These are phyloP conservation scores for Pugionium cornutum DNA, from an alignment of 345 rosid species.

Conservation along the genomic window DNA sequence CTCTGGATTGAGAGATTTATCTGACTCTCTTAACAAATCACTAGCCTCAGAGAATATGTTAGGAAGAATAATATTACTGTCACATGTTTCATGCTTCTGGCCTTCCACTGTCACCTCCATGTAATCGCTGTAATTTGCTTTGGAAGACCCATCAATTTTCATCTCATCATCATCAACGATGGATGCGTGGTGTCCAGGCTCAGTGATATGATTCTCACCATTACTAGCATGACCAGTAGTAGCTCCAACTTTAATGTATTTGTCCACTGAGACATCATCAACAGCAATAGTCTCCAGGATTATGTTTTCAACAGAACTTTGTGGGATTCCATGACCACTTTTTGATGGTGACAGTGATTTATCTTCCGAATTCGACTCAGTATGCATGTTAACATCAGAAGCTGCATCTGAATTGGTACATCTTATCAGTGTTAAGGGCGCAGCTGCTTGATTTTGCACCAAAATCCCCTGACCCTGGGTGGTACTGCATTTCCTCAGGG, in stretches of 20 bases:
- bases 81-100: slow-evolving; percentile 43
- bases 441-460: slow-evolving; percentile 36
- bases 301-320: slow-evolving; percentile 29
- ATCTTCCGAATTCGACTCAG: slow-evolving; percentile 26
- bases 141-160: slow-evolving; percentile 24
- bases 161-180: slow-evolving; percentile 33
- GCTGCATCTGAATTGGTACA: slow-evolving; percentile 32
- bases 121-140: slow-evolving; percentile 27
- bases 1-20: slow-evolving; percentile 37
- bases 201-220: slow-evolving; percentile 27
- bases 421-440: slow-evolving; percentile 19
- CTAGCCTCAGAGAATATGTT: slow-evolving; percentile 36
- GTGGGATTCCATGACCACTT: slow-evolving; percentile 1
- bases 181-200: slow-evolving; percentile 28
- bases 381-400: slow-evolving; percentile 21
- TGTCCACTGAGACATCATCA: slow-evolving; percentile 30
- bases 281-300: slow-evolving; percentile 27
- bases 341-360: slow-evolving; percentile 31
- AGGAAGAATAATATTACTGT: slow-evolving; percentile 38
- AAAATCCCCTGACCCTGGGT: slow-evolving; percentile 29
- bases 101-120: slow-evolving; percentile 39
- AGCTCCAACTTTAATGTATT: slow-evolving; percentile 28
- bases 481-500: slow-evolving; percentile 31
- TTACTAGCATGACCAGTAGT: slow-evolving; percentile 17
- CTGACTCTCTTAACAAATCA: slow-evolving; percentile 39